phyloP scores from a whole-genome alignment of 73 alveolate species.

The Paramecium primaurelia region DNA sequence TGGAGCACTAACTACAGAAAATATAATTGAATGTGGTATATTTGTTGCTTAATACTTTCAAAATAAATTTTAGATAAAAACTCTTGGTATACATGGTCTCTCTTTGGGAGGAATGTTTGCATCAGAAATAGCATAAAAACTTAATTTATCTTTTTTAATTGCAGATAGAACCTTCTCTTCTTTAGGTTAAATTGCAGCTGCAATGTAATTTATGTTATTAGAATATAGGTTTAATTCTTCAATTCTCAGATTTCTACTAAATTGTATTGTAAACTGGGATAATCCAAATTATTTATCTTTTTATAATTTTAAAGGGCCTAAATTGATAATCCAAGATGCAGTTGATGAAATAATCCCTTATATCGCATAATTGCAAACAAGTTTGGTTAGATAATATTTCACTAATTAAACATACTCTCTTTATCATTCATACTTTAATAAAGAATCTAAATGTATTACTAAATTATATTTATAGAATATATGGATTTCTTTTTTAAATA shows the following conservation, averaged over 20 bases:
- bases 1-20: constrained; percentile 64
- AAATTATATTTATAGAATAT: background rate
- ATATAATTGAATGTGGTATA: constrained; percentile 62
- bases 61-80: constrained; percentile 34
- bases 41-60: constrained; percentile 60
- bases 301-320: background rate
- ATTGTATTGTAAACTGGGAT: background rate
- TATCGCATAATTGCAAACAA: background rate
- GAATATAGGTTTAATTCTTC: background rate
- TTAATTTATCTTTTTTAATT: background rate
- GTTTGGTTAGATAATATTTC: background rate
- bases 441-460: background rate
- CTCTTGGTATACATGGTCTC: constrained; percentile 72
- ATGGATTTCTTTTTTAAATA: background rate
- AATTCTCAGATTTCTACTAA: background rate
- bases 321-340: background rate
- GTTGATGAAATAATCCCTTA: background rate
- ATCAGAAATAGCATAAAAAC: constrained; percentile 55
- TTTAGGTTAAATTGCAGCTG: background rate
- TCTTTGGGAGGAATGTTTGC: constrained; percentile 79
- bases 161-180: constrained; percentile 35
- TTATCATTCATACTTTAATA: background rate
- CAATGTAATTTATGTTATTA: background rate
- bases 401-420: background rate
- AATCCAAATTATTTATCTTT: background rate